Percentiles rank a stretch among this genome's conserved stretches.
Evolutionary conservation across 2,329 filamentous ascomycete genomes (phyloP).

Genomic region (Pezicula carpinea): DNA sequence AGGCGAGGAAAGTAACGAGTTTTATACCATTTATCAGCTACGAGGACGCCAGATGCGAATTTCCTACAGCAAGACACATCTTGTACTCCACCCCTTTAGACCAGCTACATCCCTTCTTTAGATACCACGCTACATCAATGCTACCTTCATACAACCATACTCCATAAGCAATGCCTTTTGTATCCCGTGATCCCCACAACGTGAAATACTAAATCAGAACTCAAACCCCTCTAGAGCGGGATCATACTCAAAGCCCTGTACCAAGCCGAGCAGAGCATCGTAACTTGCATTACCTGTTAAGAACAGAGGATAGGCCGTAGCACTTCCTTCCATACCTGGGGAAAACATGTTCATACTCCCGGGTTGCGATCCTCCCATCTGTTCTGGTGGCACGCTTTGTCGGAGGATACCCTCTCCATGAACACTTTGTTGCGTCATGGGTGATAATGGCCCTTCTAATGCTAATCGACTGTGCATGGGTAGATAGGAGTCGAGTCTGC

Average conservation of each 20-base stretch:
- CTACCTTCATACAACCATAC: no score
- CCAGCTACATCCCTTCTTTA: no score
- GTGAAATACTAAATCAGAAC: background rate
- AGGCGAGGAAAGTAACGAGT: no score
- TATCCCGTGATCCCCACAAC: no score
- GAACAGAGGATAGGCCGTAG: background rate
- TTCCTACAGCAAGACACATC: no score
- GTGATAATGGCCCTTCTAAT: background rate
- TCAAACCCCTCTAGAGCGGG: constrained; percentile 1
- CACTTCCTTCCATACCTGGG: background rate
- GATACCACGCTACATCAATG: no score
- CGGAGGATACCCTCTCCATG: background rate
- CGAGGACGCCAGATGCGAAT: no score
- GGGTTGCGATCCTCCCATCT: background rate
- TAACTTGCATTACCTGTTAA: background rate
- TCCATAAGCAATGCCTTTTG: no score
- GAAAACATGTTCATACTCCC: background rate
- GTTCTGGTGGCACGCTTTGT: background rate
- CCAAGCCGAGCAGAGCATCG: background rate
- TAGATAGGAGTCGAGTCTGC: background rate
- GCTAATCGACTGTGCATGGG: background rate
- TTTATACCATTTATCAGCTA: no score
- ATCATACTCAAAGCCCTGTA: constrained; percentile 1
- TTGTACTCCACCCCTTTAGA: no score
- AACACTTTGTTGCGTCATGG: background rate